Percentiles rank a stretch among this genome's conserved stretches.
phyloP scores from a whole-genome alignment of 1,139 yeast species.

The Hansenula sp. region DNA sequence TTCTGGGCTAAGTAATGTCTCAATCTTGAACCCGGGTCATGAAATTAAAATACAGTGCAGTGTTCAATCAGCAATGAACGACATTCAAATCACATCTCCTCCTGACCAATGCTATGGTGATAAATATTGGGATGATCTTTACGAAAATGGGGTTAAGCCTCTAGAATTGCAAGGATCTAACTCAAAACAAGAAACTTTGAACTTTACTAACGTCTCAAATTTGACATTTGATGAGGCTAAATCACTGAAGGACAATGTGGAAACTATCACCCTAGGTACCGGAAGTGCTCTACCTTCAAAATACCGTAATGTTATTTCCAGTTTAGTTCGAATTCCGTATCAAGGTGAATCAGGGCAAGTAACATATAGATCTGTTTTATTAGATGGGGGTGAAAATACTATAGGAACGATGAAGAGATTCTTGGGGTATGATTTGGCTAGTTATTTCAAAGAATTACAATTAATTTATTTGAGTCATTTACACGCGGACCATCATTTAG shows the following conservation, averaged over 20 bases:
- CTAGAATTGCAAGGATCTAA: conserved; percentile 18
- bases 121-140: conserved; percentile 37
- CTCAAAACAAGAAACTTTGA: conserved; percentile 12
- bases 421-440: conserved; percentile 41
- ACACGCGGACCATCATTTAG: conserved; percentile 97
- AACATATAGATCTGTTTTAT: conserved; percentile 43
- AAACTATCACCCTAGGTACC: conserved; percentile 81
- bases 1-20: conserved; percentile 15
- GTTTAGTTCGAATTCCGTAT: conserved; percentile 66
- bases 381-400: conserved; percentile 96
- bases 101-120: conserved; percentile 6
- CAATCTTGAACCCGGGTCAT: conserved; percentile 19
- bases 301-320: conserved; percentile 80
- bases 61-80: conserved; percentile 10
- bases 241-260: conserved; percentile 45
- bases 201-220: conserved; percentile 10
- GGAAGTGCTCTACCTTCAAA: conserved; percentile 91
- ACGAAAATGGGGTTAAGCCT: conserved; percentile 38
- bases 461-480: conserved; percentile 79
- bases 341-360: conserved; percentile 24
- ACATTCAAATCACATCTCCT: conserved; percentile 8
- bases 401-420: conserved; percentile 67
- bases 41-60: conserved; percentile 14
- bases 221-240: background rate
- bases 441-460: conserved; percentile 50